A percentile compares a stretch with the other conserved stretches of the same genome.
These are phyloP conservation scores for Arbutus unedo DNA, from an alignment of 148 eudicot genomes.

Conservation along the genomic window DNA sequence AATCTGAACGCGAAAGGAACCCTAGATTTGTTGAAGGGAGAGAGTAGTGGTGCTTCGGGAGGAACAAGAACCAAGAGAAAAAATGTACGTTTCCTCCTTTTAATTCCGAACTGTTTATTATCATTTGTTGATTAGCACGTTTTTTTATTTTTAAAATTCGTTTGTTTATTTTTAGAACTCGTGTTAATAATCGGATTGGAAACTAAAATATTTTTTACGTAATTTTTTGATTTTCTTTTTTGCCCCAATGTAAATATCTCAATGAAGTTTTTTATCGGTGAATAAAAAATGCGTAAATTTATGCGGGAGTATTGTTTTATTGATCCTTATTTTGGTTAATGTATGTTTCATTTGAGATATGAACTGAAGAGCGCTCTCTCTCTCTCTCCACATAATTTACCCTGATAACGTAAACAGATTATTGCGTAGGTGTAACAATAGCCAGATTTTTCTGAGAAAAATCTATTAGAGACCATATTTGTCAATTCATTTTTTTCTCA, in stretches of 20 bases:
- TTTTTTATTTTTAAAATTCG: not conserved
- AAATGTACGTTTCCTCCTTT: constrained; percentile 51
- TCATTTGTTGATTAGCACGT: not conserved
- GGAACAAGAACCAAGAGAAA: constrained; percentile 35
- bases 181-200: too few relatives aligned
- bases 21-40: constrained; percentile 50
- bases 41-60: constrained; percentile 13
- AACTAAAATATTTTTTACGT: too few relatives aligned
- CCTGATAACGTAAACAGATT: not conserved
- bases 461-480: too few relatives aligned
- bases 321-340: not conserved
- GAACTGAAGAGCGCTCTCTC: not conserved
- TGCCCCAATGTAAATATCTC: not conserved
- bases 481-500: too few relatives aligned
- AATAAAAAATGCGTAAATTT: not conserved
- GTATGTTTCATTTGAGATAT: not conserved
- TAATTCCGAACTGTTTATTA: not conserved
- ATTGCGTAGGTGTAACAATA: not conserved
- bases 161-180: too few relatives aligned
- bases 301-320: not conserved
- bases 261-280: not conserved
- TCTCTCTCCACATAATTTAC: not conserved
- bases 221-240: too few relatives aligned
- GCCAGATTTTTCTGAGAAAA: not conserved
- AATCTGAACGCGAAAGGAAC: constrained; percentile 50